Evolutionary conservation across 2,329 filamentous ascomycete genomes (phyloP), one percentile per base, ranked within the genome.

Genomic region (Dactylellina drechsleri): DNA sequence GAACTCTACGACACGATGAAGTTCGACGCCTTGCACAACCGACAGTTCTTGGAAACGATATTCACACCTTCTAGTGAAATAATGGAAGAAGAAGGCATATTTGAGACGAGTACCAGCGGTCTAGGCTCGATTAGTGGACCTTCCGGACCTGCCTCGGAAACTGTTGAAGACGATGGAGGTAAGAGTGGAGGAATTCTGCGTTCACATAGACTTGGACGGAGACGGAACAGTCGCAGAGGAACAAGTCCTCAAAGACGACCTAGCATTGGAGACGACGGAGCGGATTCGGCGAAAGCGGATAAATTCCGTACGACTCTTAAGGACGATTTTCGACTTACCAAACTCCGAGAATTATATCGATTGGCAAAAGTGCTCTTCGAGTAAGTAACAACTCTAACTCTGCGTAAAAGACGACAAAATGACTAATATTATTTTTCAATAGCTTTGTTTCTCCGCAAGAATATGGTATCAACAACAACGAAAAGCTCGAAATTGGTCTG

Each of bases 1-100:
- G 95, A 99, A 83, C 87, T 99, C 1, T 99, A 99, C 82, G 95
- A 99, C 82, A 98, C 94, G 18, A 98, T 99, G 95, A 99, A 99
- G 82, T 99, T 98, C 77, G 95, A 99, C 81, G 95, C 95, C 0
- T 85, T 99, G 13, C 96, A 99, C 83, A 99, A 99, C 81, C 89
- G 95, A 1, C 92, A 93, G 77, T 99, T 99, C 80, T 84, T 99
- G 2, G 95, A 99, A 82, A 98, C 95, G 92, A 91, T 97, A 0
- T 99, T 99, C 79, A 96, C 93, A 15, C 95, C 95, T 1, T 90
- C 92, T 40, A 89, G 88, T 79, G 86, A 85, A 71, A 92, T 96
- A 83, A 84, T 94, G 10, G 91, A 91, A 64, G 91, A 94, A 61
- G 89, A 91, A 77, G 82, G 82, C 16, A 76, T 76, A 4, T 8